phyloP scores from a whole-genome alignment of 768 basidiomycete species.

The Suillus fuscotomentosus region DNA sequence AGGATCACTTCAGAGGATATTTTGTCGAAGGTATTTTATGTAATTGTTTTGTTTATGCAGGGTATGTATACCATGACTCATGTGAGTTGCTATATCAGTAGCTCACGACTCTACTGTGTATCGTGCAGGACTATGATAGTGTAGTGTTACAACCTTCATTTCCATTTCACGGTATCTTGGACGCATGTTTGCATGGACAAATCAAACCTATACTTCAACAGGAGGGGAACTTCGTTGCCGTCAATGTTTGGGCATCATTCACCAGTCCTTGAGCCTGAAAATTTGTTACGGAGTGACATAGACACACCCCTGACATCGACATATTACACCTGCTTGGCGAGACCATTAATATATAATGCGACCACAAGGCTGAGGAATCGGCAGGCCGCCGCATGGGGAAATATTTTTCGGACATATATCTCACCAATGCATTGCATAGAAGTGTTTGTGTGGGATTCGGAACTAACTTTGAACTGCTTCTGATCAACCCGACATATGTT shows the following conservation, averaged over 20 bases:
- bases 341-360: neutral
- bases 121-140: too few species aligned
- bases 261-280: neutral
- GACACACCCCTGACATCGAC: neutral
- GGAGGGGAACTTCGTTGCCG: neutral
- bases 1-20: neutral
- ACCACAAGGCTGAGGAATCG: neutral
- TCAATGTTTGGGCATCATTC: neutral
- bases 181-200: too few species aligned
- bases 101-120: too few species aligned
- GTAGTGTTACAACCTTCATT: too few species aligned
- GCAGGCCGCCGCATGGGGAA: neutral
- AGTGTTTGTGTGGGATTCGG: neutral
- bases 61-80: neutral
- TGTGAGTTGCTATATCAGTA: neutral
- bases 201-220: too few species aligned
- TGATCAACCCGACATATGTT: neutral
- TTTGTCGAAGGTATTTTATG: neutral
- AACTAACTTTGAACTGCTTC: neutral
- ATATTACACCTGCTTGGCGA: neutral
- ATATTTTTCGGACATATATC: neutral
- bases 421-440: neutral
- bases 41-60: neutral
- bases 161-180: too few species aligned
- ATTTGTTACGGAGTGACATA: neutral